Evolutionary conservation across 805 yeast species (phyloP), one percentile per base, ranked within the genome.

Genomic region (Monosporozyma servazzii): DNA sequence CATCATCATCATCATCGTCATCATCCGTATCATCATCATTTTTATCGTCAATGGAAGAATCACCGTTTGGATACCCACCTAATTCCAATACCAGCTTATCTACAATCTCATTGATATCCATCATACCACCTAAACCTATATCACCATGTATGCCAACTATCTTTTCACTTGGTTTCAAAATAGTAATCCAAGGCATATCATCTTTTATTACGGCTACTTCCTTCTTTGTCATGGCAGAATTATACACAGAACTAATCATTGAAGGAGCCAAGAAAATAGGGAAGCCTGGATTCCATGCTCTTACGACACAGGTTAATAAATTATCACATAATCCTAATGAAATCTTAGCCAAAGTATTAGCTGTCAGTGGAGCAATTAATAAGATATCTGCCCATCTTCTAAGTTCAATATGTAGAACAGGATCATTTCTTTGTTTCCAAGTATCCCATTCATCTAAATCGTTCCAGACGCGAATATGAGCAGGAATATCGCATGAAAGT

Each of bases 91-190:
- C 95, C 47, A 88, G 76, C 59, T 82, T 81, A 64, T 89, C 95
- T 18, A 89, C 96, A 59, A 93, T 84, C 66, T 90, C 97, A 65
- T 88, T 86, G 81, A 95, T 88, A 60, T 93, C 98, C 84, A 90
- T 85, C 98, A 93, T 93, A 50, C 99, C 98, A 47, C 99, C 98
- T 88, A 93, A 86, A n/a, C 98, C 98, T 51, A 93, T 89, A 60
- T 91, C 98, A 54, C 99, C 98, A 71, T 90, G 88, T 42, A 88
- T 79, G 51, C 95, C 88, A 63, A 86, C 81, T 5, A 91, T 96
- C 68, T 91, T 91, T 67, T 91, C 99, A 23, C 89, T 88, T 0
- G 99, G 99, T 65, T 84, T 85, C 63, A 93, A 75, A n/a, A 91
- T 81, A 57, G 88, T 95, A 55, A 91, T 84, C 91, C 95, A 91